Evolutionary conservation across 441 rosid species (phyloP), one percentile per base, ranked within the genome.

Genomic region (Viola pubescens): DNA sequence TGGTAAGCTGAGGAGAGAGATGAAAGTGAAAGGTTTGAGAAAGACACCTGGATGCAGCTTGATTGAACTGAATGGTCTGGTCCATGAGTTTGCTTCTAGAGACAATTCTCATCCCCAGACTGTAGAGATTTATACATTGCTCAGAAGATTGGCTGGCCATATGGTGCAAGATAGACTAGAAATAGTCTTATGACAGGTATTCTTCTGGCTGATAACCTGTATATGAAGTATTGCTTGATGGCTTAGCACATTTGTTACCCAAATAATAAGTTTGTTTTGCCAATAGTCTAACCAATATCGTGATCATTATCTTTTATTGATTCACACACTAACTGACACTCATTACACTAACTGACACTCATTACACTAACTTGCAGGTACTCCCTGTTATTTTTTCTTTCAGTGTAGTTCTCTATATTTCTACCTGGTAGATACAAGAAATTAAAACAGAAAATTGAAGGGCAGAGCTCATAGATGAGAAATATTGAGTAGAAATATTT

Each of bases 31-130:
- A 61, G 67, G 74, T 34, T 44, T 70, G 63, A 40, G 42, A 42
- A 70, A 70, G 41, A 44, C 26, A 13, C 66, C 74, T 19, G 70
- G 74, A n/a, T 70, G 70, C 56, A 70, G 70, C 58, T 60, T 53
- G 39, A 70, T 70, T 51, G 70, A 60, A 47, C 19, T 65, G 38
- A 39, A 46, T 26, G 70, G 74, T 45, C 54, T 9, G 2, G 74
- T 70, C 52, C 70, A 70, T 52, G 74, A 65, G 56, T 70, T 70
- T 60, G 43, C 61, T 7, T 64, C 70, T 40, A 53, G 63, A 49
- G 70, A 70, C 13, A 7, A 43, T 56, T 65, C 63, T 9, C 62
- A 60, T 26, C 51, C 60, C 44, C 37, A 7, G 57, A 59, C 52
- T 54, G 9, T 39, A 47, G 65, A 54, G 9, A 49, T 70, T 14